Evolutionary conservation across 1,284 basidiomycete genomes (phyloP).

Genomic region (Austroboletus rostrupii): DNA sequence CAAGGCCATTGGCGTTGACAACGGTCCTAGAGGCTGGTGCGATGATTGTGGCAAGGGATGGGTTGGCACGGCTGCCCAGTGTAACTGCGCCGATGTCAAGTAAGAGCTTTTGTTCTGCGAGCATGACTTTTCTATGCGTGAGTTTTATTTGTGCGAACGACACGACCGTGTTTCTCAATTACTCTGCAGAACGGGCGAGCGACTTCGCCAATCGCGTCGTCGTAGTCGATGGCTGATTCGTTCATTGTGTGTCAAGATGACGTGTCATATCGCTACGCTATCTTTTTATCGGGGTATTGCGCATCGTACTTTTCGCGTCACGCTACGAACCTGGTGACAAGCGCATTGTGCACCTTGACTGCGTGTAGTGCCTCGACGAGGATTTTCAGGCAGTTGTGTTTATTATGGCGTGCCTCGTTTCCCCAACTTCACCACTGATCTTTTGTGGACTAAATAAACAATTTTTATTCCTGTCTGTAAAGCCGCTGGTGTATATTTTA

Average conservation of each 20-base stretch:
- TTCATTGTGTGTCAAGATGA: slow-evolving; percentile 25
- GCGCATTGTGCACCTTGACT: slow-evolving; percentile 45
- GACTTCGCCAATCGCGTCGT: slow-evolving; percentile 33
- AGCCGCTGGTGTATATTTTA: slow-evolving; percentile 13
- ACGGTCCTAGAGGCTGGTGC: slow-evolving; percentile 63
- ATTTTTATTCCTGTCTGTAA: slow-evolving; percentile 2
- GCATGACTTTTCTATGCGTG: slow-evolving; percentile 23
- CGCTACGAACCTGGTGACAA: slow-evolving; percentile 49
- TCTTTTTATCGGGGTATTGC: slow-evolving; percentile 51
- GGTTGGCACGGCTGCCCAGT: slow-evolving; percentile 52
- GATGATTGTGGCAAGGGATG: slow-evolving; percentile 70
- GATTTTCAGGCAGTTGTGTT: slow-evolving; percentile 29
- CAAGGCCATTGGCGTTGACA: slow-evolving; percentile 59
- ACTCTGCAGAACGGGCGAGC: slow-evolving; percentile 27
- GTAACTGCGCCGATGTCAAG: slow-evolving; percentile 67
- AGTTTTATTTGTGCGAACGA: slow-evolving; percentile 6
- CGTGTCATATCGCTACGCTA: slow-evolving; percentile 39
- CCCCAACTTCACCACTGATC: background rate
- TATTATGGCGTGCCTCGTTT: slow-evolving; percentile 13
- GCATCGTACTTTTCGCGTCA: slow-evolving; percentile 58
- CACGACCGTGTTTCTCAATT: slow-evolving; percentile 4
- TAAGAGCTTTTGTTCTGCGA: slow-evolving; percentile 31
- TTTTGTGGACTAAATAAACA: slow-evolving; percentile 18
- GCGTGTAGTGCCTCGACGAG: slow-evolving; percentile 28
- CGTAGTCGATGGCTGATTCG: slow-evolving; percentile 40